A percentile compares a stretch with the other conserved stretches of the same genome.
phyloP scores from a whole-genome alignment of 2,329 filamentous ascomycete genomes.

The Aspergillus niger region DNA sequence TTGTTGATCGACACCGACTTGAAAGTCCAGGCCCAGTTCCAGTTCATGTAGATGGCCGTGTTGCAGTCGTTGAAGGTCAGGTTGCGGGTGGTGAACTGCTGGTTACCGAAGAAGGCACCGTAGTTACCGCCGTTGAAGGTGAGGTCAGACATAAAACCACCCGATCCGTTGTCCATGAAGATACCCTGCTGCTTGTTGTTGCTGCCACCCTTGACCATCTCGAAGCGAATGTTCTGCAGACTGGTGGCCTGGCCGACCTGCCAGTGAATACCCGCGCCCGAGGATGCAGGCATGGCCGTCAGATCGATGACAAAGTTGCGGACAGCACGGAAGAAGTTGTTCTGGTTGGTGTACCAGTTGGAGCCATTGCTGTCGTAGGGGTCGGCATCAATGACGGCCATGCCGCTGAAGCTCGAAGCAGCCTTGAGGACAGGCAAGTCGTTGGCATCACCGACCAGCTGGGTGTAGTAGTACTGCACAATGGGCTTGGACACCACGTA shows the following conservation, averaged over 20 bases:
- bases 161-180: constrained; percentile 83
- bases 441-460: constrained; percentile 80
- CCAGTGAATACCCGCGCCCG: constrained; percentile 77
- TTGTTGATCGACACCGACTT: constrained; percentile 74
- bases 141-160: constrained; percentile 80
- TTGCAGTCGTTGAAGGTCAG: constrained; percentile 78
- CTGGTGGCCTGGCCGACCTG: constrained; percentile 82
- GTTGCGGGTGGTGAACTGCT: constrained; percentile 86
- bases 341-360: constrained; percentile 79
- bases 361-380: constrained; percentile 70
- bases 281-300: constrained; percentile 61
- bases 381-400: constrained; percentile 86
- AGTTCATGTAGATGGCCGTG: constrained; percentile 85
- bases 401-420: constrained; percentile 70
- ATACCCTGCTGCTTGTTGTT: constrained; percentile 73
- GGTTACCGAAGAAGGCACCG: constrained; percentile 78
- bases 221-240: constrained; percentile 78
- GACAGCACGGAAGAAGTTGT: constrained; percentile 81
- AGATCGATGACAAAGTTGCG: constrained; percentile 81
- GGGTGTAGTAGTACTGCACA: constrained; percentile 87
- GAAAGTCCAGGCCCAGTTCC: constrained; percentile 87
- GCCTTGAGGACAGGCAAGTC: constrained; percentile 75
- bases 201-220: constrained; percentile 69
- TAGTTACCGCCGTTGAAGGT: constrained; percentile 79
- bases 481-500: constrained; percentile 81